Base-by-base conservation (phyloP, 768 basidiomycete genomes). In the Trametes maxima region DNA sequence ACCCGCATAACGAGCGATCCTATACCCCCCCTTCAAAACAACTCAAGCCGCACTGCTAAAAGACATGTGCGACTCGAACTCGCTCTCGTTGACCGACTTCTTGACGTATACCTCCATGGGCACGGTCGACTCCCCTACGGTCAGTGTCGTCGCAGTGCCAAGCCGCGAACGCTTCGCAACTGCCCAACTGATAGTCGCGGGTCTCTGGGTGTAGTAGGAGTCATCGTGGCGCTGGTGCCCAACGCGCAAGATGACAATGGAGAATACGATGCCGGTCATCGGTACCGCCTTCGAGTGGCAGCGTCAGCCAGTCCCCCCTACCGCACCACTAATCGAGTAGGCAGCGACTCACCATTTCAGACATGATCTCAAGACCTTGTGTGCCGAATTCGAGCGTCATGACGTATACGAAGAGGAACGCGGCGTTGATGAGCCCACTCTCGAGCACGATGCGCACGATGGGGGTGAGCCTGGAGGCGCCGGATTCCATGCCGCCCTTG, bases 401-500 rank as follows among this genome's bases (percentile, higher is more conserved):
- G 28, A 57, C 57, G 58, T 44, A 63, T 22, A 44, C 59, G 58
- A 64, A 56, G 24, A 66, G 58, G 58, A 50, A 63, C 8, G 62
- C 62, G 25, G 58, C 62, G 48, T 66, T 66, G 36, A 66, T 16
- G 19, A 54, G 33, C 11, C 62, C 62, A 48, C 65, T 66, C 40
- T 66, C 65, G 44, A 66, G 39, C 19, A 64, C 33, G 40, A 66
- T 64, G 17, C 57, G 55, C 3, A 66, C 44, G n/a, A 66, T 47
- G 19, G 62, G 60, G 25, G 50, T 59, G 13, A 57, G 48, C 25
- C 37, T 35, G 10, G 50, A 52, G 19, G 12, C 17, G 33, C 24
- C 25, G 33, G 25, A 10, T 10, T 58, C 54, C n/a, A 42, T 17
- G 8, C 19, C 54, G 53, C 33, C 8, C 37, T 16, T 13, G 21